These are phyloP conservation scores for Xylariaceae sp. DNA, from an alignment of 2,329 filamentous ascomycete species.

Conservation along the genomic window DNA sequence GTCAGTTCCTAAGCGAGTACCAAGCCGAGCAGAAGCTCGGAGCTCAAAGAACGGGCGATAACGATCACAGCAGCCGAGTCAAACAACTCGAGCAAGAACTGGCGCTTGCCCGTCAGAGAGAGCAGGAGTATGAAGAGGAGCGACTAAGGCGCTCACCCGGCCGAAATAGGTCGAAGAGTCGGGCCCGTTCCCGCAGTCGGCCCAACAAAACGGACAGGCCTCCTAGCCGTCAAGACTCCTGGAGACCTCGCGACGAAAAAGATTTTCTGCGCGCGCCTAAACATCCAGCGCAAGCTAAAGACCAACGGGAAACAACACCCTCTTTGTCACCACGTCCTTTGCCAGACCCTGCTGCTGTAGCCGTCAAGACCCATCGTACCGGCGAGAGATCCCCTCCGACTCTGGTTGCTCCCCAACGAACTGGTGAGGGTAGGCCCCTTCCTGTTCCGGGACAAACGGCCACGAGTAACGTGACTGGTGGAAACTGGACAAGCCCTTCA, in stretches of 20 bases:
- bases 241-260: constrained; percentile 56
- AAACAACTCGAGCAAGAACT: constrained; percentile 73
- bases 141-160: constrained; percentile 46
- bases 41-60: constrained; percentile 37
- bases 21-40: constrained; percentile 60
- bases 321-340: constrained; percentile 37
- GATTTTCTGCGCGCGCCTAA: constrained; percentile 57
- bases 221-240: constrained; percentile 58
- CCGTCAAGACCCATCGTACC: constrained; percentile 32
- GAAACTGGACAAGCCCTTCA: too few species aligned
- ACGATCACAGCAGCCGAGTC: constrained; percentile 63
- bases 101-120: constrained; percentile 57
- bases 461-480: constrained; percentile 21
- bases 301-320: constrained; percentile 24
- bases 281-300: constrained; percentile 36
- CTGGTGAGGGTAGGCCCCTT: constrained; percentile 48
- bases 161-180: constrained; percentile 32
- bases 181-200: constrained; percentile 42
- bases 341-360: constrained; percentile 36
- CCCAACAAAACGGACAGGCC: constrained; percentile 36
- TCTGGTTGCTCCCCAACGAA: constrained; percentile 38
- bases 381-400: constrained; percentile 22
- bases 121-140: constrained; percentile 59
- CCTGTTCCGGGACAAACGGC: constrained; percentile 40
- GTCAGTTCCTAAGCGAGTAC: constrained; percentile 84